phyloP scores from a whole-genome alignment of 2,329 filamentous ascomycete genomes.

The Calonectria naviculata region DNA sequence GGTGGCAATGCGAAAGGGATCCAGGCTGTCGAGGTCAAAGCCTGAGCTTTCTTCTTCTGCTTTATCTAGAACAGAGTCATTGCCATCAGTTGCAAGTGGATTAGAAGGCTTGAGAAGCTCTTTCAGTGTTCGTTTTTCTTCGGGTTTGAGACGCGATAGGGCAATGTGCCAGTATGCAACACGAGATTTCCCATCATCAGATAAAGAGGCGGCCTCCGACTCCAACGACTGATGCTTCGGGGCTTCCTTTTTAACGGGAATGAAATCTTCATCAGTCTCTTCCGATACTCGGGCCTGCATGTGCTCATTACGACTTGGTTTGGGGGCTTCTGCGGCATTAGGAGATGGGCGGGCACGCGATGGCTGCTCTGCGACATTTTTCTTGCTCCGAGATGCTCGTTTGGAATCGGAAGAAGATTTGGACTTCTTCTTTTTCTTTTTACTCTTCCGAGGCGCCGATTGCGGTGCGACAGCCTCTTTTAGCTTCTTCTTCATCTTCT shows the following conservation, averaged over 20 bases:
- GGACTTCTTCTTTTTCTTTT: not conserved
- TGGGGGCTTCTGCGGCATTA: not conserved
- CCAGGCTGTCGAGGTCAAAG: not conserved
- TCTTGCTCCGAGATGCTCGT: not conserved
- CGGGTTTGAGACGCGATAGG: not conserved
- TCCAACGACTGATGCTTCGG: not conserved
- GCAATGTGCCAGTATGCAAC: not conserved
- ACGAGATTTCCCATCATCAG: not conserved
- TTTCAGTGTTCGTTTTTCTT: not conserved
- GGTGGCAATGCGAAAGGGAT: not conserved
- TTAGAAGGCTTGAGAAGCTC: not conserved
- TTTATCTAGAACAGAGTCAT: not conserved
- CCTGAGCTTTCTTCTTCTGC: not conserved
- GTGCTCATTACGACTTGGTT: not conserved
- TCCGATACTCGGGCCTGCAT: not conserved
- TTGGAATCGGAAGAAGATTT: not conserved
- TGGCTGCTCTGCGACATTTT: not conserved
- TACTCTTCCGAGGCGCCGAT: not conserved
- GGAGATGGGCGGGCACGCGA: not conserved
- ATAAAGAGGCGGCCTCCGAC: not conserved
- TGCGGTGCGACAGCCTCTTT: not conserved
- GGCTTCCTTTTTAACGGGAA: not conserved
- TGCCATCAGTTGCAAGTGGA: not conserved
- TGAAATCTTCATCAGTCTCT: not conserved
- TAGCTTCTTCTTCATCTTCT: not conserved